Evolutionary conservation across 352 stramenopile genomes (phyloP), one percentile per base, ranked within the genome.

Genomic region (Thalassiosira mediterranea): DNA sequence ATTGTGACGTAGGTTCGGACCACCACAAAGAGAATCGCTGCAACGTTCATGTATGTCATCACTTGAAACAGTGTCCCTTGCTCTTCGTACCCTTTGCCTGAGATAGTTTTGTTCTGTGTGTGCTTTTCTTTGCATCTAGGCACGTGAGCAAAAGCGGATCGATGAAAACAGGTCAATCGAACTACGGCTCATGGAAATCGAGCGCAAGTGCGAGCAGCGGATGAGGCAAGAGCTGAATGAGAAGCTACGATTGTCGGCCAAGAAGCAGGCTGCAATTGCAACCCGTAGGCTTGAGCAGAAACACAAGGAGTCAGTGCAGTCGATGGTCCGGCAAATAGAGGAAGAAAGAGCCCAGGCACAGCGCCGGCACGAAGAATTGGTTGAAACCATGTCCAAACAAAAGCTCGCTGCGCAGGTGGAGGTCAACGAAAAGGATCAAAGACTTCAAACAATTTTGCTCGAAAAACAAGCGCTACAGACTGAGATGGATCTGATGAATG

Each of bases 161-260:
- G 11, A 51, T 17, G n/a, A 3, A 13, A 52, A 10, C 0, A 65
- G 29, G 5, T 32, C 47, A 28, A 47, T 79, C 15, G 54, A 83
- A 29, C 31, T 60, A 68, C 52, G 65, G 23, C n/a, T 79, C 31
- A 38, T 73, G 29, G 51, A 66, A 64, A 80, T 84, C n/a, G 62
- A 79, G 49, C 26, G 48, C 25, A 58, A 74, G 31, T 72, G 58
- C 47, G 11, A 76, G 61, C 58, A 65, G 17, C 53, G 46, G 44
- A 61, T 84, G 59, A 59, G 46, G 34, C 4, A 76, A 29, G 76
- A 84, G 29, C 73, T 84, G 64, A 76, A 80, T 25, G 58, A 70
- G 25, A 79, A 79, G 38, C 42, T 84, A 32, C 38, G 53, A 7
- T 11, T 84, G 1, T 84, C 76, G 4, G 76, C 65, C 42, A 84